Percentiles rank a stretch among this genome's conserved stretches.
Evolutionary conservation across 139 green algal species (phyloP).

Genomic region (Volvox africanus): DNA sequence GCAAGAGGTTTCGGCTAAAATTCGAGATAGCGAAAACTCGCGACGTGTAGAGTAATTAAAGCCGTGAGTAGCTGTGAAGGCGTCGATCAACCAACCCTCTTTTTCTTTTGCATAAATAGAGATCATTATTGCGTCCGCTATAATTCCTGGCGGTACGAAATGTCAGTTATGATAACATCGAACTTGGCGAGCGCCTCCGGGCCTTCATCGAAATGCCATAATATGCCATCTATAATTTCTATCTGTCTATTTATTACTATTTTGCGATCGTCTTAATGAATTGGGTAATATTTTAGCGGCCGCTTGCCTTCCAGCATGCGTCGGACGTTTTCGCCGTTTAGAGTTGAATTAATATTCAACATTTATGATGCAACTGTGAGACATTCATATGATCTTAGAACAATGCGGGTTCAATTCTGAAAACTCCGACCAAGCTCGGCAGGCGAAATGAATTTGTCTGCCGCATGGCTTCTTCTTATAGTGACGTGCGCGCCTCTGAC

Average conservation of each 20-base stretch:
- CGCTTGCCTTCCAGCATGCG: neutral
- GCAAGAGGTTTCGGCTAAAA: too few species aligned
- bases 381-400: neutral
- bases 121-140: neutral
- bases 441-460: slow-evolving; percentile 1
- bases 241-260: neutral
- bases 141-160: neutral
- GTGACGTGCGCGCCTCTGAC: neutral
- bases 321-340: neutral
- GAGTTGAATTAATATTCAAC: neutral
- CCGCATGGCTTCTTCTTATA: neutral
- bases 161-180: too few species aligned
- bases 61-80: neutral
- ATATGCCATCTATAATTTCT: too few species aligned
- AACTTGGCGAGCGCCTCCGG: neutral
- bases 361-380: neutral
- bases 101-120: neutral
- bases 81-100: neutral
- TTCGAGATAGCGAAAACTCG: neutral
- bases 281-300: neutral
- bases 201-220: too few species aligned
- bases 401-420: neutral
- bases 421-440: neutral
- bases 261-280: neutral
- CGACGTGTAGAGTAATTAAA: neutral